Conservation (phyloP, 768 basidiomycete species). For the Psilocybe subaeruginosa region DNA sequence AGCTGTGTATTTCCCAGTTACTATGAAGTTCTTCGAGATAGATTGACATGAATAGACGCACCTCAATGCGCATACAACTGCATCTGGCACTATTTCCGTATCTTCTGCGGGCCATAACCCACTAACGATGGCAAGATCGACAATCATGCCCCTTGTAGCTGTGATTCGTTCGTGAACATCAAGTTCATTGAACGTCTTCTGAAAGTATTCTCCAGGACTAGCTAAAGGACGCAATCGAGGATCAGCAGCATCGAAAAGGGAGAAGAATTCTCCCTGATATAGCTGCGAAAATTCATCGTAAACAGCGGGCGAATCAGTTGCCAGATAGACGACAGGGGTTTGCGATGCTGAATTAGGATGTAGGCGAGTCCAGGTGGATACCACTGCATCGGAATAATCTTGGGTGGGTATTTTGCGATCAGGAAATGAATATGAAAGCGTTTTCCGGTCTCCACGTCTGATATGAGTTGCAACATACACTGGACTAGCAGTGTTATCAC, state of each 20-base stretch:
- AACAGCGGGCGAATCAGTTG: constrained; percentile 59
- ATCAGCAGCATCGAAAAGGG: constrained; percentile 44
- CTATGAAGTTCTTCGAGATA: background rate
- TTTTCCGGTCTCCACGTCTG: constrained; percentile 60
- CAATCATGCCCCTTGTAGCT: constrained; percentile 66
- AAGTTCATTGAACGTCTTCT: constrained; percentile 49
- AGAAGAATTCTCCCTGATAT: constrained; percentile 45
- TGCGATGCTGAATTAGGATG: constrained; percentile 18
- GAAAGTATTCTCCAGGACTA: constrained; percentile 56
- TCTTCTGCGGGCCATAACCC: constrained; percentile 56
- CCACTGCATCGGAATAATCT: constrained; percentile 48
- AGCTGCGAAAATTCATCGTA: constrained; percentile 43
- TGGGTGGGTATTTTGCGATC: constrained; percentile 49
- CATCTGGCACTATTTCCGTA: constrained; percentile 47
- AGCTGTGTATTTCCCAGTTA: constrained; percentile 38
- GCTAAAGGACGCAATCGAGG: constrained; percentile 48
- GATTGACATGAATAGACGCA: constrained; percentile 27
- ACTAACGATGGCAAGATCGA: constrained; percentile 68
- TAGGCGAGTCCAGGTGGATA: constrained; percentile 43
- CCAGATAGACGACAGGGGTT: constrained; percentile 52
- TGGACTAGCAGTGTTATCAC: background rate
- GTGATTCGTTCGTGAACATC: constrained; percentile 41
- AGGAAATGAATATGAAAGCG: constrained; percentile 46
- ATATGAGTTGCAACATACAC: constrained; percentile 63
- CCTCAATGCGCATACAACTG: constrained; percentile 63